Percentiles rank a stretch among this genome's conserved stretches.
Conservation (phyloP, 2,329 filamentous ascomycete species). For the Fusarium ramigenum region DNA sequence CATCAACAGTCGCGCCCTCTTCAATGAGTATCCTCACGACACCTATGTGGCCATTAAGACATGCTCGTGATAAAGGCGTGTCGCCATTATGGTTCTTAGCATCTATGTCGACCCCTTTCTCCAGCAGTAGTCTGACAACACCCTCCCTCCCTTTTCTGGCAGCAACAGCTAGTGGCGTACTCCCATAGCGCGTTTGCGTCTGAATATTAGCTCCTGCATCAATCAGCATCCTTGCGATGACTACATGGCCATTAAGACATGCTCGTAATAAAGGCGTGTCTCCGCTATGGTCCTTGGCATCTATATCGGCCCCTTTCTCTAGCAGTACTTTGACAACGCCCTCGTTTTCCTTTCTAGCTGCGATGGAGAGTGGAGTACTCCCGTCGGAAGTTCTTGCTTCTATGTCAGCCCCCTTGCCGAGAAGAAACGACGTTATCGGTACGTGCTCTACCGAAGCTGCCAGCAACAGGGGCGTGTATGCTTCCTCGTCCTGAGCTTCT, state of each 20-base stretch:
- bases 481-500: fast-evolving
- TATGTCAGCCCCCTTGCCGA: not conserved
- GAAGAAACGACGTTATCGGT: not conserved
- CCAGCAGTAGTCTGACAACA: not conserved
- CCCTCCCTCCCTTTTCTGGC: not conserved
- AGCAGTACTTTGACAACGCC: not conserved
- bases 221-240: not conserved
- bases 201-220: not conserved
- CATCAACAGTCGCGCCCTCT: not conserved
- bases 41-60: not conserved
- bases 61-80: not conserved
- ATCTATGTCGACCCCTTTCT: not conserved
- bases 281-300: not conserved
- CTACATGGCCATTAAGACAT: not conserved
- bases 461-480: not conserved
- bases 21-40: not conserved
- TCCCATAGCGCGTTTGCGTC: not conserved
- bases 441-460: not conserved
- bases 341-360: fast-evolving
- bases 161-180: not conserved
- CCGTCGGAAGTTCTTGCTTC: not conserved
- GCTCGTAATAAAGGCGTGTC: not conserved
- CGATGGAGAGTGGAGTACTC: not conserved
- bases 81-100: not conserved
- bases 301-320: not conserved